Conservation (phyloP, 2,329 filamentous ascomycete genomes). For the Pestalotiopsis sp. region DNA sequence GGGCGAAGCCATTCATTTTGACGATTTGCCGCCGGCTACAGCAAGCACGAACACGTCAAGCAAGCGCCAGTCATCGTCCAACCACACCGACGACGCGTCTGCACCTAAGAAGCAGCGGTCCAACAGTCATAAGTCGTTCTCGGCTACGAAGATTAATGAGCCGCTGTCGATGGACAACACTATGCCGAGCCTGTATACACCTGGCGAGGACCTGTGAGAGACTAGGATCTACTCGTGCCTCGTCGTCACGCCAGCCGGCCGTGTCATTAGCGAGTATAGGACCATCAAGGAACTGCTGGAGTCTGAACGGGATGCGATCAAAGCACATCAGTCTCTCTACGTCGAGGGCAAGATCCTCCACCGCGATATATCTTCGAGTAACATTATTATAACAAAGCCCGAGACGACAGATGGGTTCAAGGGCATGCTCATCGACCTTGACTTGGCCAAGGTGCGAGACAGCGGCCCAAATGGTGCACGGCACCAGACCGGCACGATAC, state of each 20-base stretch:
- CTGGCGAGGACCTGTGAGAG: slow-evolving; percentile 1
- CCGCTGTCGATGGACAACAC: not conserved
- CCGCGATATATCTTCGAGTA: too few species aligned
- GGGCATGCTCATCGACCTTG: too few species aligned
- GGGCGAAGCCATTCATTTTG: not conserved
- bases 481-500: not conserved
- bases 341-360: too few species aligned
- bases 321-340: too few species aligned
- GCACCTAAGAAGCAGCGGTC: not conserved
- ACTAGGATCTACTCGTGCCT: not conserved
- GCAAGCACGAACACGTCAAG: not conserved
- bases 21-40: not conserved
- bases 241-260: not conserved
- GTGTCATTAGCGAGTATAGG: not conserved
- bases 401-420: too few species aligned
- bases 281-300: too few species aligned
- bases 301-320: too few species aligned
- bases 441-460: not conserved
- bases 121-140: not conserved
- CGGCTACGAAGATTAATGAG: not conserved
- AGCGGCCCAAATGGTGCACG: not conserved
- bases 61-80: not conserved
- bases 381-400: too few species aligned
- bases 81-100: not conserved
- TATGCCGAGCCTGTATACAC: not conserved